Evolutionary conservation across 345 rosid genomes (phyloP).

Genomic region (Aegle marmelos): DNA sequence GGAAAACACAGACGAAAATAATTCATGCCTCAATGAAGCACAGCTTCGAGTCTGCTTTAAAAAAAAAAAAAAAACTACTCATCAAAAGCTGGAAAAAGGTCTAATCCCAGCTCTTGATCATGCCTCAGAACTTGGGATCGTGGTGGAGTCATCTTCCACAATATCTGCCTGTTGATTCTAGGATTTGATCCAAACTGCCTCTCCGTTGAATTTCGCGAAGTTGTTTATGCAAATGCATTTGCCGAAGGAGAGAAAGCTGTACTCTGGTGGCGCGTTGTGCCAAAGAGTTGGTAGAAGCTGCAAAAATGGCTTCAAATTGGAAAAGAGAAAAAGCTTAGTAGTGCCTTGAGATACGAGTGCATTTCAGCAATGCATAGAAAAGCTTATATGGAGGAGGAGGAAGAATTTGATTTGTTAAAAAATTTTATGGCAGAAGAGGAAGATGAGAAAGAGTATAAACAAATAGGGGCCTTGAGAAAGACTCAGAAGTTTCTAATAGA

Average conservation of each 20-base stretch:
- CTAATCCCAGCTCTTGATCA: slow-evolving; percentile 9
- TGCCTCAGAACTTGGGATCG: not conserved
- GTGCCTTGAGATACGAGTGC: not conserved
- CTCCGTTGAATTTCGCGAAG: slow-evolving; percentile 9
- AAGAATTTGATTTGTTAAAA: slow-evolving; percentile 21
- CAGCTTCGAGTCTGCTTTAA: not conserved
- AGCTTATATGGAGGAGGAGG: not conserved
- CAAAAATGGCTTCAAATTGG: not conserved
- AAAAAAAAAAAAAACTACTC: not conserved
- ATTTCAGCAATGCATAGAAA: slow-evolving; percentile 8
- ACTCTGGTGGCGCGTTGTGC: not conserved
- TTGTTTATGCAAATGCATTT: no score
- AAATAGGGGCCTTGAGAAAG: not conserved
- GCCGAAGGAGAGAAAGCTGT: no score
- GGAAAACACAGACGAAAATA: no score
- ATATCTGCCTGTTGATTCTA: slow-evolving; percentile 28
- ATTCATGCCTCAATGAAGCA: no score
- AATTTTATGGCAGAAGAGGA: slow-evolving; percentile 14
- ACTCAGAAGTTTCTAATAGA: slow-evolving; percentile 26
- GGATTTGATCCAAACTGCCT: slow-evolving; percentile 14
- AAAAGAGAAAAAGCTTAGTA: not conserved
- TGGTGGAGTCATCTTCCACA: slow-evolving; percentile 13
- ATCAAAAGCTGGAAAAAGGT: not conserved
- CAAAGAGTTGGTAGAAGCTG: not conserved
- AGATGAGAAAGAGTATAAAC: not conserved